Conservation (phyloP, 2,329 filamentous ascomycete genomes). For the Furcasterigmium sp. region DNA sequence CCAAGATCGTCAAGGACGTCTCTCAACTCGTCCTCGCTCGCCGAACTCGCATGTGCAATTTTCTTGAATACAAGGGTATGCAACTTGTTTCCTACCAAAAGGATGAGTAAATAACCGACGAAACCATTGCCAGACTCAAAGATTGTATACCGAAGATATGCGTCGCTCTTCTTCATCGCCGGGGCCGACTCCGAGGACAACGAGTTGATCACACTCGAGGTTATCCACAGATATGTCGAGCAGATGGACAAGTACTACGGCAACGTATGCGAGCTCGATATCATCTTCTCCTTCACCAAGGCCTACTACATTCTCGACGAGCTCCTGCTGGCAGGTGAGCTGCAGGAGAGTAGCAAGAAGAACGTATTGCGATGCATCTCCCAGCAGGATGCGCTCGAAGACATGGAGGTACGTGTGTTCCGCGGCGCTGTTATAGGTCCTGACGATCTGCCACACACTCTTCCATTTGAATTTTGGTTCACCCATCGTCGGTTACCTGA, state of each 20-base stretch:
- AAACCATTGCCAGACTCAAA: slow-evolving; percentile 88
- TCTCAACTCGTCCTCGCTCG: slow-evolving; percentile 94
- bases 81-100: too few relatives aligned
- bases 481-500: slow-evolving; percentile 4
- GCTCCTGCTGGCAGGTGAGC: slow-evolving; percentile 86
- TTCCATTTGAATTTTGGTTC: neutral
- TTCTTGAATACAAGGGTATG: slow-evolving; percentile 95
- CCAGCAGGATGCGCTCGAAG: slow-evolving; percentile 95
- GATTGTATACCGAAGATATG: slow-evolving; percentile 97
- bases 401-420: slow-evolving; percentile 84
- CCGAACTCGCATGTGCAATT: slow-evolving; percentile 99
- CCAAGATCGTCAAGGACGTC: slow-evolving; percentile 99
- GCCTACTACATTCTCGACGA: slow-evolving; percentile 99
- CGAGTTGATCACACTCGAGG: slow-evolving; percentile 95
- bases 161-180: slow-evolving; percentile 98
- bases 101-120: too few relatives aligned
- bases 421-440: neutral
- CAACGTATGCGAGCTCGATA: slow-evolving; percentile 98
- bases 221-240: slow-evolving; percentile 98
- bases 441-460: neutral
- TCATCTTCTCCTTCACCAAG: slow-evolving; percentile 99
- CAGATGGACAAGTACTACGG: slow-evolving; percentile 99
- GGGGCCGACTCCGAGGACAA: slow-evolving; percentile 97
- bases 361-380: slow-evolving; percentile 94
- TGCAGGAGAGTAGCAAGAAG: slow-evolving; percentile 99